Conservation (phyloP, 2,329 filamentous ascomycete species). For the Purpureocillium lavendulum region DNA sequence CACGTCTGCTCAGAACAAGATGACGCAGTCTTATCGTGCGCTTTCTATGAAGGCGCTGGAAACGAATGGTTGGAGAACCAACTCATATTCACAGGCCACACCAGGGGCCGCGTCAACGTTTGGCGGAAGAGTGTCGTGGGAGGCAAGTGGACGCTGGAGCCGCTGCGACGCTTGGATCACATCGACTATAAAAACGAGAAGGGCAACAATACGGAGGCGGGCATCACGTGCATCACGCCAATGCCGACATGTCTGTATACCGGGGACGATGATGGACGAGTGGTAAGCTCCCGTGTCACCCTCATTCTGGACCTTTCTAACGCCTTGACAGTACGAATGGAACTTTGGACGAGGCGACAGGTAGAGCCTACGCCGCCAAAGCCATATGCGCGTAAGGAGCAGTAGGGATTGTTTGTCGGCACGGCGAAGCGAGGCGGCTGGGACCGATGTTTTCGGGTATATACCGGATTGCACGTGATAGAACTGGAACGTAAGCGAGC, state of each 20-base stretch:
- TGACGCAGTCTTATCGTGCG: conserved; percentile 72
- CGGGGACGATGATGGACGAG: conserved; percentile 85
- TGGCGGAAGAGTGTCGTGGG: conserved; percentile 49
- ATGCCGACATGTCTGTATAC: conserved; percentile 83
- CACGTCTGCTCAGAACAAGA: conserved; percentile 63
- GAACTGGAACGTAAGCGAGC: too few relatives aligned
- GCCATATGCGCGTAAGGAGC: neutral
- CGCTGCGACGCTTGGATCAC: conserved; percentile 77
- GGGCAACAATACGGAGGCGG: conserved; percentile 50
- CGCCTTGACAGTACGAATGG: conserved; percentile 49
- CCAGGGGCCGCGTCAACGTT: conserved; percentile 73
- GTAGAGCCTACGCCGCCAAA: conserved; percentile 29
- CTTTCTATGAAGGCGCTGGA: conserved; percentile 84
- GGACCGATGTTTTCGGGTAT: too few relatives aligned
- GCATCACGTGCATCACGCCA: conserved; percentile 79
- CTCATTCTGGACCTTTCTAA: neutral
- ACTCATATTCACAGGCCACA: conserved; percentile 83
- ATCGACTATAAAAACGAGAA: conserved; percentile 56
- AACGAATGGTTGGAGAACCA: conserved; percentile 89
- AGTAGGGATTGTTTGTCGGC: neutral
- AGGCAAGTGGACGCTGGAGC: conserved; percentile 66
- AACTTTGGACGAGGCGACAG: conserved; percentile 49
- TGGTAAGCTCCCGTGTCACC: conserved; percentile 43
- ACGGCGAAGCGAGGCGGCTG: neutral
- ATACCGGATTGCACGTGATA: too few relatives aligned